Evolutionary conservation across 495 filamentous ascomycete species (phyloP).

Genomic region (Podospora pseudocomata): DNA sequence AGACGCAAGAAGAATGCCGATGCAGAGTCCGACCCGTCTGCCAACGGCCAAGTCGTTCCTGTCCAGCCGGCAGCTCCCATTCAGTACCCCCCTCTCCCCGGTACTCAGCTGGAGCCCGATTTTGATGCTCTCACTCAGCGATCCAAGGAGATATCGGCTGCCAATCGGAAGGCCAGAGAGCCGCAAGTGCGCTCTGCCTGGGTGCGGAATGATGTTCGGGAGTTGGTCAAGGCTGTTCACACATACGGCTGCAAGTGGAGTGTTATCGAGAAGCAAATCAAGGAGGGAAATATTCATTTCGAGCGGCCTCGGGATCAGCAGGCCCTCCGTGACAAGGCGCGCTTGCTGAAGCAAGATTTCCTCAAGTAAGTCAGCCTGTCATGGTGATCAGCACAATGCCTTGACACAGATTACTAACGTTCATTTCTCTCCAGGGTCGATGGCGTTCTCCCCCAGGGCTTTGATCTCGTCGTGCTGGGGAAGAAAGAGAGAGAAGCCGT

Average conservation of each 20-base stretch:
- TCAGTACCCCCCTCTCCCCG: slow-evolving; percentile 26
- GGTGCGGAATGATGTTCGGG: slow-evolving; percentile 43
- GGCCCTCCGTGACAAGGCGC: slow-evolving; percentile 63
- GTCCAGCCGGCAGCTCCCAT: slow-evolving; percentile 7
- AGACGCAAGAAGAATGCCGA: slow-evolving; percentile 24
- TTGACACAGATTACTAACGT: slow-evolving; percentile 3
- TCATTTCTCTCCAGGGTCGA: slow-evolving; percentile 25
- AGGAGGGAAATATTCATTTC: slow-evolving; percentile 32
- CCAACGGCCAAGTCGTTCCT: slow-evolving; percentile 3
- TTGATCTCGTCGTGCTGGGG: slow-evolving; percentile 48
- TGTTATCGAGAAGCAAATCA: slow-evolving; percentile 42
- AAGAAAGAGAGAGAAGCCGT: slow-evolving; percentile 47
- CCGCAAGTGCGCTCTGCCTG: slow-evolving; percentile 47
- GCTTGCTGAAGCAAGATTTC: slow-evolving; percentile 58
- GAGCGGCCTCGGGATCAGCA: slow-evolving; percentile 53
- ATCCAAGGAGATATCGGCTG: slow-evolving; percentile 26
- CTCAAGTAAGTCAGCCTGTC: slow-evolving; percentile 47
- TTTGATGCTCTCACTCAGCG: slow-evolving; percentile 26
- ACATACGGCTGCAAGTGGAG: slow-evolving; percentile 52
- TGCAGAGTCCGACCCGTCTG: background rate
- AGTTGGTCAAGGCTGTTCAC: slow-evolving; percentile 50
- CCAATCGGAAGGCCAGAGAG: slow-evolving; percentile 24
- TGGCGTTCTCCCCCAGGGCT: slow-evolving; percentile 41
- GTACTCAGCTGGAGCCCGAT: slow-evolving; percentile 26
- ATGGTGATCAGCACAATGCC: background rate